Evolutionary conservation across 2,329 filamentous ascomycete species (phyloP).

Genomic region (Malbranchea zuffiana): DNA sequence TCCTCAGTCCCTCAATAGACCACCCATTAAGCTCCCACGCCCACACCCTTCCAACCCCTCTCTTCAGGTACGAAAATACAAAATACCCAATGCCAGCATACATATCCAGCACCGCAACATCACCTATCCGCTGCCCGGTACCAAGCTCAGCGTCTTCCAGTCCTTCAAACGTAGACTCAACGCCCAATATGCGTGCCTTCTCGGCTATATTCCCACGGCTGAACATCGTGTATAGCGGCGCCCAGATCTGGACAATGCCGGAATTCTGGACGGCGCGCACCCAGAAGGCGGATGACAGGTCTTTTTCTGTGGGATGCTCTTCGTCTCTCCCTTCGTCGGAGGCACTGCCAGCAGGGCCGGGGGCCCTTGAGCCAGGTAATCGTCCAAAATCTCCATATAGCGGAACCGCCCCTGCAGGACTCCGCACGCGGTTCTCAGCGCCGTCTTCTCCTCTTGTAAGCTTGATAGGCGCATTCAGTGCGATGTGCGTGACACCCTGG

Average conservation of each 20-base stretch:
- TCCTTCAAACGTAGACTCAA: constrained; percentile 29
- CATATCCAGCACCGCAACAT: constrained; percentile 54
- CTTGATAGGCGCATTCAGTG: constrained; percentile 48
- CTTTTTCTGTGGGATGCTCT: constrained; percentile 29
- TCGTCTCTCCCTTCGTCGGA: constrained; percentile 4
- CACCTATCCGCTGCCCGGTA: constrained; percentile 18
- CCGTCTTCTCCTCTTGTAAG: constrained; percentile 21
- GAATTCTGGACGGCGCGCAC: constrained; percentile 63
- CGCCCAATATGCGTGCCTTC: constrained; percentile 60
- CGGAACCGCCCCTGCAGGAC: constrained; percentile 57
- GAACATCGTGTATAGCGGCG: constrained; percentile 88
- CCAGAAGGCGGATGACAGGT: constrained; percentile 66
- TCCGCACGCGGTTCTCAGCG: constrained; percentile 59
- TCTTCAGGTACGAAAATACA: constrained; percentile 65
- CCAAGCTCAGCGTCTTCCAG: constrained; percentile 21
- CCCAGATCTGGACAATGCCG: constrained; percentile 73
- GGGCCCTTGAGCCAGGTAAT: constrained; percentile 21
- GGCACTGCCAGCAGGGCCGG: background rate
- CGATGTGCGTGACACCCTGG: constrained; percentile 43
- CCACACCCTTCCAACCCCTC: constrained; percentile 58
- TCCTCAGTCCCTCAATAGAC: constrained; percentile 70
- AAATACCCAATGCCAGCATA: constrained; percentile 95
- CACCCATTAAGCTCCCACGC: constrained; percentile 88
- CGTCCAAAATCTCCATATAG: constrained; percentile 67
- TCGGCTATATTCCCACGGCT: constrained; percentile 81